Evolutionary conservation across 2,329 filamentous ascomycete genomes (phyloP), one percentile per base, ranked within the genome.

Genomic region (Pseudopithomyces maydicus): DNA sequence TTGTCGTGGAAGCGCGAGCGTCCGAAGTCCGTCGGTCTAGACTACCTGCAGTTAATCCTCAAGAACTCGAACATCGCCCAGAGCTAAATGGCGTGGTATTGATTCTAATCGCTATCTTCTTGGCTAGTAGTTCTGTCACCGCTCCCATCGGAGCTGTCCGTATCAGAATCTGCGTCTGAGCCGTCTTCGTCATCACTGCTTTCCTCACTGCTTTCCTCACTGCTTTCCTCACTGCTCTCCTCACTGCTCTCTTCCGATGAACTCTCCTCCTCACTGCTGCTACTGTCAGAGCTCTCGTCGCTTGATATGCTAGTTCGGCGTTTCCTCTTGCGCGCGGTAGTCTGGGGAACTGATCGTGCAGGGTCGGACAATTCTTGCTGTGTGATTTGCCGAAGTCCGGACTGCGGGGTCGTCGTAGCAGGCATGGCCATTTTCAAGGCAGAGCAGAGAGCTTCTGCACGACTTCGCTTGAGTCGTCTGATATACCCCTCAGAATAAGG

Each of bases 271-370:
- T 61, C 63, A 45, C 66, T 70, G 46, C 67, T 66, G 43, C 68
- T 73, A 38, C 70, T 71, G 17, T 69, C 71, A 57, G 69, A 74
- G 48, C 67, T 73, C 45, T 73, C 72, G 35, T 74, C 70, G 42
- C 68, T 73, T 4, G 71, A 69, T 1, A 70, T 57, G 6, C 68
- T 66, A 2, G 57, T 68, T 33, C 69, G 66, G 2, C 64, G 63
- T 52, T 75, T 75, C 12, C 71, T 65, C 54, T 69, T 69, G 17
- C 59, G 60, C n/a, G 63, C 57, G 22, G 54, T 58, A 17, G 58
- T 61, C 35, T 63, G 49, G 11, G 56, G 51, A 46, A 60, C 63
- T 41, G 35, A 56, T 59, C 26, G 64, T 55, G 39, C 61, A 42
- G 44, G 59, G 54, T 15, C 64, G 64, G 41, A 67, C 64, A 52